Evolutionary conservation across 208 protist genomes (phyloP).

Genomic region (Leishmania major): DNA sequence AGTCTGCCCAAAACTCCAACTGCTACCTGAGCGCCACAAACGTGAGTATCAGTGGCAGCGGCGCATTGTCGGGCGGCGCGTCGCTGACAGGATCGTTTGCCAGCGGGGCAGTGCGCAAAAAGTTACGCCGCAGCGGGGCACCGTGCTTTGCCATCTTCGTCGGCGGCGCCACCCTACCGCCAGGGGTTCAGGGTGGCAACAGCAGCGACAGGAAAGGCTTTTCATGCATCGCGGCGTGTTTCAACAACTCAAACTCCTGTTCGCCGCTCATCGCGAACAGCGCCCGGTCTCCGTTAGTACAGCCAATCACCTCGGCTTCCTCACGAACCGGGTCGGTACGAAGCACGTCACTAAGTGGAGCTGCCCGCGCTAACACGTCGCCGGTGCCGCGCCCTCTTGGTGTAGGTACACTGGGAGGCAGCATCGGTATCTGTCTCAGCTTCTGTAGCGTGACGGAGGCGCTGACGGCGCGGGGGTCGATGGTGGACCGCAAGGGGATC

Average conservation of each 20-base stretch:
- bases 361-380: slow-evolving; percentile 3
- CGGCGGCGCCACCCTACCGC: slow-evolving; percentile 13
- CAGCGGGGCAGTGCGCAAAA: slow-evolving; percentile 5
- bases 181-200: background rate
- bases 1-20: slow-evolving; percentile 1
- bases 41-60: background rate
- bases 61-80: background rate
- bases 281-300: background rate
- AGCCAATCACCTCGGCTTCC: background rate
- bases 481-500: slow-evolving; percentile 32
- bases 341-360: background rate
- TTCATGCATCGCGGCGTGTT: slow-evolving; percentile 35
- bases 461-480: slow-evolving; percentile 27
- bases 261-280: background rate
- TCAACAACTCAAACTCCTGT: slow-evolving; percentile 15
- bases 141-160: slow-evolving; percentile 46
- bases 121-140: slow-evolving; percentile 21
- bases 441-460: slow-evolving; percentile 35
- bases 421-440: slow-evolving; percentile 13
- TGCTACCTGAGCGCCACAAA: background rate
- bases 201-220: slow-evolving; percentile 3
- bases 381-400: background rate
- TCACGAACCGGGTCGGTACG: background rate
- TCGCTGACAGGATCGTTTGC: slow-evolving; percentile 24
- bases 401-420: background rate